Base-by-base conservation (phyloP, 495 filamentous ascomycete genomes). In the Neurospora sp. region DNA sequence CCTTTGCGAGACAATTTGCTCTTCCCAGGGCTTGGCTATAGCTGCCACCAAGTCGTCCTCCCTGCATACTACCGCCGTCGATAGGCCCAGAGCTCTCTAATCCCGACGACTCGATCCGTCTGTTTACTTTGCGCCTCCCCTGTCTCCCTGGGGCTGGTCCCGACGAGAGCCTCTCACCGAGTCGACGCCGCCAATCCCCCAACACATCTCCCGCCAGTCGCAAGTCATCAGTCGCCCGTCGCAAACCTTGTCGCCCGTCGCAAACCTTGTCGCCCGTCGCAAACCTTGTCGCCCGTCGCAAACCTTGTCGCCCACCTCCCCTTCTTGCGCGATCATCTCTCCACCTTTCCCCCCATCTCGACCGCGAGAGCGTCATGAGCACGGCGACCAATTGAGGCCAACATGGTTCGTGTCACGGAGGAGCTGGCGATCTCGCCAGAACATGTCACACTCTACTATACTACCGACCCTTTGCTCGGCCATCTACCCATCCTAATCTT, bases 361-460 rank as follows among this genome's bases (percentile, higher is more conserved):
- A 34, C 28, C 54, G 54, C 54, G 54, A 66, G 28, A 66, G 28
- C 54, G 54, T 66, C 54, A 66, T 66, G 54, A 66, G 7, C 54
- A 76, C 73, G 76, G 77, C 78, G 80, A 78, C 83, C 83, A 74
- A 79, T 77, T 85, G 80, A 83, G 78, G 81, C 81, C 82, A 85
- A 84, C 80, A 92, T 92, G 89, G 90, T 91, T 80, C 85, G 87
- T 85, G 85, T 92, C 80, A 88, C 84, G 74, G 85, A 89, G 75
- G 86, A 89, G 79, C 86, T 90, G 82, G 86, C 87, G 72, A 85
- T 95, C 82, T 90, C 92, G 79, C 85, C 91, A 82, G 91, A 93
- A 79, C 87, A 91, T 73, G 87, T 96, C 82, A 88, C 87, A 76
- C 90, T 95, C 73, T 96, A 94, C 85, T 89, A 93, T 83, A 89